A percentile compares a stretch with the other conserved stretches of the same genome.
These are phyloP conservation scores for Colletotrichum spaethianum DNA, from an alignment of 2,329 filamentous ascomycete species.

Conservation along the genomic window DNA sequence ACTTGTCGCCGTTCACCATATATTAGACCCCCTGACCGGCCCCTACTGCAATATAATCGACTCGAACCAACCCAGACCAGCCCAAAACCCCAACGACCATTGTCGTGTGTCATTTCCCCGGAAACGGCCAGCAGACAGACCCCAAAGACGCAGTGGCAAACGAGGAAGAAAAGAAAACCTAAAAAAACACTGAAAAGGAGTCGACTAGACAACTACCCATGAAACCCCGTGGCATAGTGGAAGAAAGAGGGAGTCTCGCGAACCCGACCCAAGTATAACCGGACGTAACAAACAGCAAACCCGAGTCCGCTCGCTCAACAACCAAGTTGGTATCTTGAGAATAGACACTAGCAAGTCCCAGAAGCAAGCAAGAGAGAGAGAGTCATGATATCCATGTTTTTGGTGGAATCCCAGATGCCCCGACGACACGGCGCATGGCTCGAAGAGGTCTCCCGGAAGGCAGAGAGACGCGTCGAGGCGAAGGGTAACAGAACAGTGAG, in stretches of 20 bases:
- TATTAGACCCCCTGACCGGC: not conserved
- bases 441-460: not conserved
- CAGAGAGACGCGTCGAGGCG: not conserved
- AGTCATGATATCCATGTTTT: not conserved
- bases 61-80: not conserved
- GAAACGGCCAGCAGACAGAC: not conserved
- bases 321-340: slow-evolving; percentile 36
- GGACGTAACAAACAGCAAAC: slow-evolving; percentile 11
- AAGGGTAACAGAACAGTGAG: not conserved
- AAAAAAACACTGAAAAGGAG: not conserved
- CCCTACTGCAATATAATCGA: not conserved
- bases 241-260: not conserved
- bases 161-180: not conserved
- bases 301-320: slow-evolving; percentile 26
- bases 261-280: slow-evolving; percentile 3
- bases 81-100: not conserved
- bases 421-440: not conserved
- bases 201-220: not conserved
- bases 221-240: not conserved
- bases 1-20: not conserved
- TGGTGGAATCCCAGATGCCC: not conserved
- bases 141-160: not conserved
- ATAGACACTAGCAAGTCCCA: slow-evolving; percentile 28
- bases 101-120: not conserved
- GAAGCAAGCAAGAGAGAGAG: not conserved